Evolutionary conservation across 345 rosid genomes (phyloP).

Genomic region (Durio zibethinus): DNA sequence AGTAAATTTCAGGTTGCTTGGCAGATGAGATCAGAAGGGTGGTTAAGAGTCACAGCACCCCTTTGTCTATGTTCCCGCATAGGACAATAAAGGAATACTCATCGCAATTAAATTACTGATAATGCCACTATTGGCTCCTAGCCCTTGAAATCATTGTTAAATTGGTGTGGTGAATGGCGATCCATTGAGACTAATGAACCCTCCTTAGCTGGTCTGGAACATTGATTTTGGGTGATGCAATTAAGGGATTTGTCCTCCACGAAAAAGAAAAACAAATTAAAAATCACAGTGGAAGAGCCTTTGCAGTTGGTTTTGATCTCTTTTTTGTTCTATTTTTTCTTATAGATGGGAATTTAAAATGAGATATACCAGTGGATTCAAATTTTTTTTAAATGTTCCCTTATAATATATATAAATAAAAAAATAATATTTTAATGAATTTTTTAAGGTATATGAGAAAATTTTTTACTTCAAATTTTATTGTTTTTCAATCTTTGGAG

Average conservation of each 20-base stretch:
- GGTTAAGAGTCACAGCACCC: slow-evolving; percentile 25
- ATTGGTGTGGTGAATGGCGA: neutral
- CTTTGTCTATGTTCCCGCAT: slow-evolving; percentile 17
- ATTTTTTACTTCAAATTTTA: no score
- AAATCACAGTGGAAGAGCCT: neutral
- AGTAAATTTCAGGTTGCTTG: slow-evolving; percentile 21
- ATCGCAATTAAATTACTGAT: slow-evolving; percentile 2
- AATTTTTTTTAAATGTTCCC: no score
- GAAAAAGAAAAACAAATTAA: no score
- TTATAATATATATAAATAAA: no score
- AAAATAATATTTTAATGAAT: no score
- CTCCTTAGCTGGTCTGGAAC: neutral
- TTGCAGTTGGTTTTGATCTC: neutral
- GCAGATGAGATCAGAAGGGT: slow-evolving; percentile 20
- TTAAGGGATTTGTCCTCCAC: neutral
- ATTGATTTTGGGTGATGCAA: neutral
- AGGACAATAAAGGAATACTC: slow-evolving; percentile 10
- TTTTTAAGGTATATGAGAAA: no score
- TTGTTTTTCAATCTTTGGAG: no score
- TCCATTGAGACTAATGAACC: neutral
- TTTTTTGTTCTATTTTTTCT: neutral
- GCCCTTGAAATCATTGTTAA: neutral
- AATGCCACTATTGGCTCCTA: slow-evolving; percentile 9
- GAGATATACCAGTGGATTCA: no score
- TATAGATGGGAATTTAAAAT: neutral